A percentile compares a stretch with the other conserved stretches of the same genome.
phyloP scores from a whole-genome alignment of 2,329 filamentous ascomycete species.

The Bipolaris sorokiniana region DNA sequence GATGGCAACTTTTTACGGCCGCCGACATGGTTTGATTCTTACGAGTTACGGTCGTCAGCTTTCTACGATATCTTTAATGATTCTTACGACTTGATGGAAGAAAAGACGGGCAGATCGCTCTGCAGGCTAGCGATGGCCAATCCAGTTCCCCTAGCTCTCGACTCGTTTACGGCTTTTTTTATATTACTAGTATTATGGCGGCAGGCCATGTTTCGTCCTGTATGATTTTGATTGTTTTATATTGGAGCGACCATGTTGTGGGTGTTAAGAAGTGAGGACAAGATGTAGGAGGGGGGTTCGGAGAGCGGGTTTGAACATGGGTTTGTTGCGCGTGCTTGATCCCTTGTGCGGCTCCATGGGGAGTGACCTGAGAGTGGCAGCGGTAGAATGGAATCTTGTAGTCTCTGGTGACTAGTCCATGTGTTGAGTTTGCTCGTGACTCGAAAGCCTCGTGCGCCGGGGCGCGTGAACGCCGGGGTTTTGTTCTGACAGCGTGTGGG shows the following conservation, averaged over 20 bases:
- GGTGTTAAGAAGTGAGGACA: conserved; percentile 12
- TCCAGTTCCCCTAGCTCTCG: conserved; percentile 48
- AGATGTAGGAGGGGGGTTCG: conserved; percentile 5
- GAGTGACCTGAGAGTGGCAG: conserved; percentile 6
- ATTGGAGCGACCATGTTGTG: conserved; percentile 14
- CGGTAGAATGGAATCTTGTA: conserved; percentile 11
- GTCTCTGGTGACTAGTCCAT: conserved; percentile 8
- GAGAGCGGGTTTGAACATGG: background rate
- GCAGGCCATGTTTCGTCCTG: conserved; percentile 25
- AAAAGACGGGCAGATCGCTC: conserved; percentile 55
- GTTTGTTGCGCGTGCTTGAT: conserved; percentile 7
- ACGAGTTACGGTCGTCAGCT: conserved; percentile 47
- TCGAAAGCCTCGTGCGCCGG: background rate
- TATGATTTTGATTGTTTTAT: conserved; percentile 23
- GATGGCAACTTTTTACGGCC: conserved; percentile 35
- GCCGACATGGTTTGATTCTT: conserved; percentile 46
- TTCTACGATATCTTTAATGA: conserved; percentile 57
- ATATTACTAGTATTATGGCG: conserved; percentile 27
- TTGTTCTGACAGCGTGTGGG: background rate
- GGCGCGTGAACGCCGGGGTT: background rate
- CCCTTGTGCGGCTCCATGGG: conserved; percentile 10
- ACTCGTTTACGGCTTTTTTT: conserved; percentile 34
- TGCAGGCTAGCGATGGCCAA: conserved; percentile 57
- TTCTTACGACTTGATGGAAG: conserved; percentile 60
- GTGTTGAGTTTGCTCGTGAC: conserved; percentile 16